Base-by-base conservation (phyloP, 2,329 filamentous ascomycete species). In the Teratosphaeria nubilosa region DNA sequence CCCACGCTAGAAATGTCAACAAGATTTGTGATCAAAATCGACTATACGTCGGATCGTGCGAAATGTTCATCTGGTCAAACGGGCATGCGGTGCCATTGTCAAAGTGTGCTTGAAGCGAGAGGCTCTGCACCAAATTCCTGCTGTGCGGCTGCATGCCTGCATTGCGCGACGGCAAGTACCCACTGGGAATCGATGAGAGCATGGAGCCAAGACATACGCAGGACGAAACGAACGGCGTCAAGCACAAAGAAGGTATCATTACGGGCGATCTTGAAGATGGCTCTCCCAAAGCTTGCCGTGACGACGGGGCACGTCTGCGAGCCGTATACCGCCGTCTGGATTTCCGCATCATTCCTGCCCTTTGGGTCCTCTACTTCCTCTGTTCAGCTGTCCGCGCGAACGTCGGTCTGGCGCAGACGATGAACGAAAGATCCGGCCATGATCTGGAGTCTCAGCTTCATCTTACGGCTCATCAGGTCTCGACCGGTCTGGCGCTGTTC, bases 361-460 rank as follows among this genome's bases (percentile, higher is more conserved):
- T 96, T 73, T 96, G 91, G 91, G 73, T 86, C 16, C 80, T 96
- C 16, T 96, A 96, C 76, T 96, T 96, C 70, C 82, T 96, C 63
- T 94, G 90, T 78, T 94, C 90, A 0, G 91, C 90, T 60, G 94
- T 96, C 68, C 86, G 90, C 56, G 94, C 90, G 67, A 96, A 95
- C 74, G 89, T 96, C 64, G 90, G 90, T 61, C 85, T 96, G 65
- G 88, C 91, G n/a, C 90, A 96, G 75, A 96, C 91, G 1, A 96
- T 96, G 91, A 96, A 96, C 74, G 74, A 71, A 31, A 74, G 80
- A 20, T 74, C 81, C 50, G 80, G 82, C 34, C 90, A 96, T 70
- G 86, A 94, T 69, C 82, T 96, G n/a, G 82, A 82, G 64, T 82
- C 83, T 1, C 81, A 87, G 41, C 80, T 96, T 55, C 70, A 84